Base-by-base conservation (phyloP, 2,329 filamentous ascomycete species). In the Alternaria hordeiaustralica region DNA sequence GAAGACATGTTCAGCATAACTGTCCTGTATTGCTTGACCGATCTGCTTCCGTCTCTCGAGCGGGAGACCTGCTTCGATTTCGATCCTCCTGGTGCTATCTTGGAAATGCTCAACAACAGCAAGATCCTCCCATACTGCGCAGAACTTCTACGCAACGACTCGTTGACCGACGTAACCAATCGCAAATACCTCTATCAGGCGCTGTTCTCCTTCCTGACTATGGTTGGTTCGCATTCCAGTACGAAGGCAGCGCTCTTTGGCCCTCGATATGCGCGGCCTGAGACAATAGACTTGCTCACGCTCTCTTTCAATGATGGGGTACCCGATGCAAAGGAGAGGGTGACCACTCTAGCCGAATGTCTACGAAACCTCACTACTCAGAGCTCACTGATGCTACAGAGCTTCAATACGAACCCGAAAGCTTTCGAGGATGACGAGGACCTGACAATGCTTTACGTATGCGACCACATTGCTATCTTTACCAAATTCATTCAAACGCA, bases 81-180 rank as follows among this genome's bases (percentile, higher is more conserved):
- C 30, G 67, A 75, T 18, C 75, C 80, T 18, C 75, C 79, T 4
- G 47, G 54, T 6, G 68, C 65, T 6, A 55, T 82, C 2, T 45
- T 65, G 44, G 70, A 74, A 3, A 77, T 83, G 69, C 70, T 84
- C 9, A 64, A 73, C 11, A 62, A 78, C 9, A 79, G 78, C 60
- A 77, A 78, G 26, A 61, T 83, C 10, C 66, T 82, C 10, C 75
- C 80, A 36, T 78, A 76, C 36, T 73, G 75, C 13, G 78, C 78
- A 2, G 77, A 83, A 21, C 69, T 83, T 3, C 65, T 84, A 9
- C 72, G 79, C 11, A 82, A 82, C 64, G 81, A 82, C 59, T 80
- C 79, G 8, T 61, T 83, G 11, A 75, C 79, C 21, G 79, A 84
- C 55, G 69, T 78, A 10, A 71, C 71, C 0, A 74, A 71, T 51